Evolutionary conservation across 2,329 filamentous ascomycete species (phyloP), one percentile per base, ranked within the genome.

Genomic region (Exophiala lecanii-corni): DNA sequence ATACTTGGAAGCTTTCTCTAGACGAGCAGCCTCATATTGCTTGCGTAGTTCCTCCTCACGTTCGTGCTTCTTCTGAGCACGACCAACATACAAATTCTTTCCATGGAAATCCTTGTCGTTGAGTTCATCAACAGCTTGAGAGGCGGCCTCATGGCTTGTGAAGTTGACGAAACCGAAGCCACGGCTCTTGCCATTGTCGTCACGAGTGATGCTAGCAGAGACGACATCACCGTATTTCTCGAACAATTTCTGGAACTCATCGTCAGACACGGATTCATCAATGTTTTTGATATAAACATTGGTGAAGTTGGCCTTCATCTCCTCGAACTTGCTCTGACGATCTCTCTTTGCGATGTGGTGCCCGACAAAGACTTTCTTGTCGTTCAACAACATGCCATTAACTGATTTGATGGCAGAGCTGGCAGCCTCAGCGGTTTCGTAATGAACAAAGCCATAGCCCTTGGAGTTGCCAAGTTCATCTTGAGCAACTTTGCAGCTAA

Each of bases 221-320:
- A 92, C 97, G 58, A 98, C 92, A 45, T 94, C 84, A 57, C 92
- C 92, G 62, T 81, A 94, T 70, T 82, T 82, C 76, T 92, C 86
- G 60, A 98, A 97, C 38, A 97, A 76, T 51, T 83, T 78, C 59
- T 89, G 88, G 81, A 98, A 97, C 65, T 97, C 85, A 6, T 97
- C 89, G 50, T 98, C 92, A 47, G 81, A 84, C 53, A 84, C 86
- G 36, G 96, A 91, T 25, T 73, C 62, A 60, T 82, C 80, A 59
- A 98, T 84, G 75, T 98, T 98, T 83, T 98, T 98, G 75, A 98
- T 87, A 74, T 98, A 98, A 70, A 98, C 83, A 70, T 98, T 98
- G 76, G 92, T 98, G 79, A 94, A 98, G 79, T 98, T 98, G 70
- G 92, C 92, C 84, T 98, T 98, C 91, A 98, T 98, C 79, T 98